phyloP scores from a whole-genome alignment of 2,329 filamentous ascomycete genomes.

The Thielaviopsis euricoi region DNA sequence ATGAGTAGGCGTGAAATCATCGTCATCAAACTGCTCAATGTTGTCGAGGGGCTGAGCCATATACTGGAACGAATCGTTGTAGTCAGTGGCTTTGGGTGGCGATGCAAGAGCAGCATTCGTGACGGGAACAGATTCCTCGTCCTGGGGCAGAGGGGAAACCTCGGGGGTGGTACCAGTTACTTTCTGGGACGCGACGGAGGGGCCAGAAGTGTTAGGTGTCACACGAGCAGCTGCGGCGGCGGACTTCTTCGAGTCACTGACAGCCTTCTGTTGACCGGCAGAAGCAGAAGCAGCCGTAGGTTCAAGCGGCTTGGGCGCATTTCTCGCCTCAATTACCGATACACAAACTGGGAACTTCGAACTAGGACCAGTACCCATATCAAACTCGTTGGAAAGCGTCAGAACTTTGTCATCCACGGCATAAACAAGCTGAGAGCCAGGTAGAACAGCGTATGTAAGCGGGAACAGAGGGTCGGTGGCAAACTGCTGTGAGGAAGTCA shows the following conservation, averaged over 20 bases:
- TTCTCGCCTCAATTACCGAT: conserved; percentile 3
- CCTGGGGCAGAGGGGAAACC: background rate
- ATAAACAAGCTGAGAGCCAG: conserved; percentile 6
- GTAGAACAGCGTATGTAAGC: conserved; percentile 7
- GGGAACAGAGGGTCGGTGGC: conserved; percentile 7
- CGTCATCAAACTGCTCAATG: background rate
- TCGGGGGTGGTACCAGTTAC: background rate
- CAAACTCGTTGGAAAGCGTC: conserved; percentile 5
- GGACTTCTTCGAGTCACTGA: background rate
- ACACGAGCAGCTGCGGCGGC: background rate
- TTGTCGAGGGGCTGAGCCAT: background rate
- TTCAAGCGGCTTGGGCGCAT: background rate
- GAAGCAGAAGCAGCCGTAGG: background rate
- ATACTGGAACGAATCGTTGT: background rate
- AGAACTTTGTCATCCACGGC: conserved; percentile 10
- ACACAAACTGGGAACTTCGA: conserved; percentile 8
- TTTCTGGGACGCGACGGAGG: background rate
- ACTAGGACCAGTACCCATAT: conserved; percentile 3
- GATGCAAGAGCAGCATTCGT: background rate
- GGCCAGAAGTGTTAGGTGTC: background rate
- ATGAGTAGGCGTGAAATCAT: background rate
- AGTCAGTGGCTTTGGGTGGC: background rate
- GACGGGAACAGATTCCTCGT: background rate
- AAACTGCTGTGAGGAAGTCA: conserved; percentile 8
- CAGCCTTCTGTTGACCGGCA: background rate